A percentile compares a stretch with the other conserved stretches of the same genome.
Conservation (phyloP, 768 basidiomycete genomes). For the Tricholoma sp. region DNA sequence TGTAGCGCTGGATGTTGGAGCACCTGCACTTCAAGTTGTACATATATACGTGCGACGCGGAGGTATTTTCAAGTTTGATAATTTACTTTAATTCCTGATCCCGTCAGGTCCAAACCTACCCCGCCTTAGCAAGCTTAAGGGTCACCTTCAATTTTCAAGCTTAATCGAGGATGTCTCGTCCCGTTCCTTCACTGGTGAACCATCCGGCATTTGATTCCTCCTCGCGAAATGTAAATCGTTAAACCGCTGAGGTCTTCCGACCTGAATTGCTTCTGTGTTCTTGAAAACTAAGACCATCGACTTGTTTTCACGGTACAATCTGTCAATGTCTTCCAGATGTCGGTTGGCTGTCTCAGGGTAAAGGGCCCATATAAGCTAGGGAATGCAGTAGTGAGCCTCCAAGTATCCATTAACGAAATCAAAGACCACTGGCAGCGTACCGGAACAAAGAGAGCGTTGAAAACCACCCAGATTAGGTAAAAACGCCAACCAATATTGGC, state of each 20-base stretch:
- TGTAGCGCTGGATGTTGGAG: too few relatives aligned
- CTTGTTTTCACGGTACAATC: conserved; percentile 39
- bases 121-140: background rate
- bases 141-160: background rate
- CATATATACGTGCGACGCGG: too few relatives aligned
- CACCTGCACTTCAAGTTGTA: too few relatives aligned
- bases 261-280: conserved; percentile 38
- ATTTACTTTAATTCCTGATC: too few relatives aligned
- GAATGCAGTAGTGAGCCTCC: background rate
- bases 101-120: background rate
- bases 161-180: background rate
- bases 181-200: background rate
- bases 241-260: conserved; percentile 39
- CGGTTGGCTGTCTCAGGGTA: conserved; percentile 49
- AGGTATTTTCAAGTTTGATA: too few relatives aligned
- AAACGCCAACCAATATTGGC: conserved; percentile 43
- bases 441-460: conserved; percentile 45
- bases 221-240: conserved; percentile 24
- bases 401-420: background rate
- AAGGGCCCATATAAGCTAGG: conserved; percentile 38
- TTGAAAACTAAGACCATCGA: conserved; percentile 36
- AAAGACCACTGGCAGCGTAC: conserved; percentile 26
- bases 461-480: conserved; percentile 45
- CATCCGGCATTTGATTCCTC: background rate
- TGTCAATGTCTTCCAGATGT: conserved; percentile 46